phyloP scores from a whole-genome alignment of 306 rosid genomes.

The Vigna angularis region DNA sequence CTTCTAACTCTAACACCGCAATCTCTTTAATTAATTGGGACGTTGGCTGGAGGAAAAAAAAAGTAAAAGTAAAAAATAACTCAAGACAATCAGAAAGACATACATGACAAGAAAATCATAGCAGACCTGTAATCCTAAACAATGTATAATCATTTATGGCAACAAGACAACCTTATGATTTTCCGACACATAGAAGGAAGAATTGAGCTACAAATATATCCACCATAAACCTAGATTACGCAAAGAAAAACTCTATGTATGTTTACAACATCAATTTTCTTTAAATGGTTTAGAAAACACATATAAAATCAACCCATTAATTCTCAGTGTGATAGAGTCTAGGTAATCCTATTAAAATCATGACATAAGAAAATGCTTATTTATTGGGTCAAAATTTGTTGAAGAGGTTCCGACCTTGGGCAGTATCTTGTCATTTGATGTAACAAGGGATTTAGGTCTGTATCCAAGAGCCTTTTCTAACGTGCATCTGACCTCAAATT shows the following conservation, averaged over 20 bases:
- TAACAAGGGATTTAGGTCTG: constrained; percentile 56
- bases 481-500: constrained; percentile 72
- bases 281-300: neutral
- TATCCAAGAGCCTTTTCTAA: constrained; percentile 85
- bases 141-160: neutral
- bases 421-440: constrained; percentile 51
- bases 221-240: neutral
- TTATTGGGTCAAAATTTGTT: constrained; percentile 17
- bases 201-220: constrained; percentile 24
- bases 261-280: constrained; percentile 17
- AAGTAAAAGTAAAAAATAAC: neutral
- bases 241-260: neutral
- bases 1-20: constrained; percentile 89
- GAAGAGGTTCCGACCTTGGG: constrained; percentile 67
- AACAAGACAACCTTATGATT: constrained; percentile 3
- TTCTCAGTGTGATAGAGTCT: neutral
- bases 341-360: neutral
- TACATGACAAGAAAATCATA: constrained; percentile 26
- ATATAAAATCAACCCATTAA: neutral
- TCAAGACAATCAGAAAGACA: constrained; percentile 21
- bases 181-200: neutral
- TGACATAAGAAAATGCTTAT: constrained; percentile 17
- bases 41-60: constrained; percentile 71
- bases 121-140: neutral
- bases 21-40: constrained; percentile 84